Evolutionary conservation across 495 filamentous ascomycete species (phyloP).

Genomic region (Alectoria sarmentosa): DNA sequence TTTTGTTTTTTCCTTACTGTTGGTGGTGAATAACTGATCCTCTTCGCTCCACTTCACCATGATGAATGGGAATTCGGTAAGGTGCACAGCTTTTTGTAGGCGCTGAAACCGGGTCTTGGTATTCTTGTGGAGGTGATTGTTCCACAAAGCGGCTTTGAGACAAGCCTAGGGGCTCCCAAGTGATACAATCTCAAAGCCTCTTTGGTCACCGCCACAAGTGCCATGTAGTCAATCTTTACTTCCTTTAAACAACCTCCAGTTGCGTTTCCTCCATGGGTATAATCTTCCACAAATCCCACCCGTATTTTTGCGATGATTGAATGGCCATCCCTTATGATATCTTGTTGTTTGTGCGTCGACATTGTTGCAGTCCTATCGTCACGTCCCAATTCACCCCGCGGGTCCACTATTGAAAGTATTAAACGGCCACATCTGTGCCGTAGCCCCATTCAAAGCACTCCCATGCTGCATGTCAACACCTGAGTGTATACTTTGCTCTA

Average conservation of each 20-base stretch:
- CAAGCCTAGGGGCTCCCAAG: too few species aligned
- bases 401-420: not conserved
- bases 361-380: not conserved
- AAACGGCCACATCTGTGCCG: slow-evolving; percentile 12
- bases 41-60: too few species aligned
- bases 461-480: slow-evolving; percentile 2
- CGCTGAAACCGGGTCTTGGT: too few species aligned
- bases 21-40: too few species aligned
- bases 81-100: too few species aligned
- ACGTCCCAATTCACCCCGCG: not conserved
- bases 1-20: too few species aligned
- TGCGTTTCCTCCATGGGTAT: not conserved
- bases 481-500: slow-evolving; percentile 1
- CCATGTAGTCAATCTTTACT: not conserved
- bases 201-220: not conserved
- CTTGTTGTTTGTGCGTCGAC: not conserved
- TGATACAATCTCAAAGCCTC: too few species aligned
- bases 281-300: not conserved
- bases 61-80: too few species aligned
- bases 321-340: not conserved
- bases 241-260: not conserved
- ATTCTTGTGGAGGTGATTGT: too few species aligned
- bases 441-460: not conserved
- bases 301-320: too few species aligned
- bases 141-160: too few species aligned